Base-by-base conservation (phyloP, 1,284 basidiomycete species). In the Rhodofomes roseus region DNA sequence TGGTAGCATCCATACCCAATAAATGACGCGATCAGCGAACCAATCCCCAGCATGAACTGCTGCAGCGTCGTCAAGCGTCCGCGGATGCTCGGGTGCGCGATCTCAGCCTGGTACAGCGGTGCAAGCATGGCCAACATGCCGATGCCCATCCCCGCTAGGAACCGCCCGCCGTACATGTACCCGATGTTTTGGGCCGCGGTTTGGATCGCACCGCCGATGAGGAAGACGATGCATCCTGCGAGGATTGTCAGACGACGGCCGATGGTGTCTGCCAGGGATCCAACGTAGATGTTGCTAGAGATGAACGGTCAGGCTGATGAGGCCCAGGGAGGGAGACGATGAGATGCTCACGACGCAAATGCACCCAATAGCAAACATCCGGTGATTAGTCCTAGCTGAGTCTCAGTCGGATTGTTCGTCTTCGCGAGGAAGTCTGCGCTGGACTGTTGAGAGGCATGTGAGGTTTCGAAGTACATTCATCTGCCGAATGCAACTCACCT, bases 151-250 rank as follows among this genome's bases (percentile, higher is more conserved):
- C 78, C 78, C 9, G 83, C 84, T 60, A 86, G 81, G 76, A 86
- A 86, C 2, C 85, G 77, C 4, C 85, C 86, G 11, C 80, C 81
- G 34, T 85, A 75, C 82, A 89, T 86, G 74, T 82, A 81, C 55
- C 78, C 79, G 68, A 84, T 78, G 66, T 80, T 83, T 58, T 72
- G 70, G 0, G 83, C 82, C 7, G 75, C 80, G 0, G 81, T 81
- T 63, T 81, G 81, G 5, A 82, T 70, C 4, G 75, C 73, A 22
- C 84, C 84, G 4, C 85, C 85, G 37, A 86, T 60, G 23, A 85
- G 78, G 70, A 77, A 79, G 40, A 76, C 66, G 46, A 74, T 46
- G 48, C 70, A 70, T 43, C 71, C 77, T 12, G 70, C 70, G 37
- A 77, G 69, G 65, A 80, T 74, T 8, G 71, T 57, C 20, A 56